Conservation (phyloP, 2,329 filamentous ascomycete genomes). For the Xylariaceae sp. region DNA sequence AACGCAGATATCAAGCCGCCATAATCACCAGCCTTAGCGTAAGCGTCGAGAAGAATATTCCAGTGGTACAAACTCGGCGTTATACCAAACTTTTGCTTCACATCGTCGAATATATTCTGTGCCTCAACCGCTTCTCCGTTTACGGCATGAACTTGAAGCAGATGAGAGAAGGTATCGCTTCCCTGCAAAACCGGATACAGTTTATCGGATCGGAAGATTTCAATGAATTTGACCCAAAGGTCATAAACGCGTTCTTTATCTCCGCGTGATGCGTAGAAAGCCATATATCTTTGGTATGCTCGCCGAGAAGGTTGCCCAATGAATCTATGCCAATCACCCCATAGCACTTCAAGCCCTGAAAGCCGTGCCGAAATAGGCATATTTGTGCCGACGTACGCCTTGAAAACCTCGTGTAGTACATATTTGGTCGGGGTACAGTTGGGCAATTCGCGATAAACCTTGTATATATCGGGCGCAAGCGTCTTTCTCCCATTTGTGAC, state of each 20-base stretch:
- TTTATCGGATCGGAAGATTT: conserved; percentile 28
- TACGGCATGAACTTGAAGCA: conserved; percentile 69
- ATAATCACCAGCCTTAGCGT: conserved; percentile 62
- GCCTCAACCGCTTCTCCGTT: conserved; percentile 60
- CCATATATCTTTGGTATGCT: conserved; percentile 45
- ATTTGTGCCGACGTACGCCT: conserved; percentile 21
- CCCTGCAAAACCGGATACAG: conserved; percentile 27
- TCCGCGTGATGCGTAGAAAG: conserved; percentile 44
- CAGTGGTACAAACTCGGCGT: conserved; percentile 58
- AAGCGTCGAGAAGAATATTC: conserved; percentile 73
- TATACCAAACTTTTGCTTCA: conserved; percentile 51
- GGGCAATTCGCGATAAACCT: conserved; percentile 39
- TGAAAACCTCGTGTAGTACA: conserved; percentile 42
- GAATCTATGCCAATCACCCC: conserved; percentile 43
- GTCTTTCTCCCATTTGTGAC: conserved; percentile 23
- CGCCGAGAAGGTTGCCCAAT: conserved; percentile 36
- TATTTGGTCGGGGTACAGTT: conserved; percentile 31
- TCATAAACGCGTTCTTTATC: conserved; percentile 41
- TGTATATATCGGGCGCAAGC: conserved; percentile 40
- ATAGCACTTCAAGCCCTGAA: conserved; percentile 41
- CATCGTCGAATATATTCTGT: conserved; percentile 57
- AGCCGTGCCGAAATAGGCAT: conserved; percentile 34
- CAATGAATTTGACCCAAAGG: conserved; percentile 41
- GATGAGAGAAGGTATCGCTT: conserved; percentile 44
- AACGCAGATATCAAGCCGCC: conserved; percentile 63